These are phyloP conservation scores for Vitellaria paradoxa DNA, from an alignment of 179 eudicot genomes.

Conservation along the genomic window DNA sequence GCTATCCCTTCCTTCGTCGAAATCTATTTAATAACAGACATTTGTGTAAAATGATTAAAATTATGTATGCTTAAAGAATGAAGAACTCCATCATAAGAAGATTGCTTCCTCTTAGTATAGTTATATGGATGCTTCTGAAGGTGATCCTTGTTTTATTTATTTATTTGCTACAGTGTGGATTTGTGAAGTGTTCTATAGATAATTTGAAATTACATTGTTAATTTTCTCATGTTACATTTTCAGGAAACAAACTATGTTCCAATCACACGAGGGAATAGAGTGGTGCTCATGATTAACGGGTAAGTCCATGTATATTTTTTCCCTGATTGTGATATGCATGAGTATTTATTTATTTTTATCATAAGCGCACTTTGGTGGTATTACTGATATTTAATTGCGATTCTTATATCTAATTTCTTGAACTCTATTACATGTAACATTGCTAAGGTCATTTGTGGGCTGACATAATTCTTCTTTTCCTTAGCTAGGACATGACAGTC, in stretches of 20 bases:
- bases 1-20: no score
- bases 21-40: background rate
- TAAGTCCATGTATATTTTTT: slow-evolving; percentile 33
- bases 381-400: background rate
- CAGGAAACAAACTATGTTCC: slow-evolving; percentile 92
- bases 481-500: background rate
- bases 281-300: slow-evolving; percentile 92
- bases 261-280: slow-evolving; percentile 82
- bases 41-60: background rate
- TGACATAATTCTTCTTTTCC: background rate
- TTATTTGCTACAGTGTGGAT: background rate
- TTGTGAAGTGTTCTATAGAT: background rate
- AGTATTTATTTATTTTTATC: no score
- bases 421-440: background rate
- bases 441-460: background rate
- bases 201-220: slow-evolving; percentile 7
- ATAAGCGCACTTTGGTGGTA: no score
- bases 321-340: background rate
- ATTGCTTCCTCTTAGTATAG: background rate
- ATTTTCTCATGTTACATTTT: slow-evolving; percentile 19
- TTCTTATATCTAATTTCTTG: background rate
- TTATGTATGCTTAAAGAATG: background rate
- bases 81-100: background rate
- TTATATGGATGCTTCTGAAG: slow-evolving; percentile 13
- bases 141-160: background rate